These are phyloP conservation scores for Kondoa malvinella DNA, from an alignment of 768 basidiomycete species.

Conservation along the genomic window DNA sequence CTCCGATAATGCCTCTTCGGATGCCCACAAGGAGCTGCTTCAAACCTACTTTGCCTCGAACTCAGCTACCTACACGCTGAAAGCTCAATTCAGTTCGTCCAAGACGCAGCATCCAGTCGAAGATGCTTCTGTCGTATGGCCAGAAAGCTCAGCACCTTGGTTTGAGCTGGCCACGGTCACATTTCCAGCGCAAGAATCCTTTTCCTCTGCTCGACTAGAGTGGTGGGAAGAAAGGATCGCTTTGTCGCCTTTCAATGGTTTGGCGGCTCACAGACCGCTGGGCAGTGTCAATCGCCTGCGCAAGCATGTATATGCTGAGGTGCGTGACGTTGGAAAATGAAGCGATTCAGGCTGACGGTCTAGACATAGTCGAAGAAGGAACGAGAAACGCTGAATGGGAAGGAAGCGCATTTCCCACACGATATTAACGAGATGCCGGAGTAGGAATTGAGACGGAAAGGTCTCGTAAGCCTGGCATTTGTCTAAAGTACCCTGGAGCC, in stretches of 20 bases:
- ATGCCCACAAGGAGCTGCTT: slow-evolving; percentile 7
- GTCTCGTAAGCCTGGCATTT: no score
- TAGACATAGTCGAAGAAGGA: slow-evolving; percentile 3
- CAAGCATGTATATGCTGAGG: slow-evolving; percentile 6
- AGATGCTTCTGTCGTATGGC: slow-evolving; percentile 14
- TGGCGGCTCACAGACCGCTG: slow-evolving; percentile 12
- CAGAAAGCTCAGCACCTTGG: slow-evolving; percentile 14
- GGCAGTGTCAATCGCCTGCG: slow-evolving; percentile 15
- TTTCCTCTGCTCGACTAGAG: slow-evolving; percentile 2
- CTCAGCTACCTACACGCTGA: slow-evolving; percentile 2
- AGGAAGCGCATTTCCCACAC: slow-evolving; percentile 10
- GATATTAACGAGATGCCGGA: slow-evolving; percentile 16
- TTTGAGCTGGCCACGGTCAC: slow-evolving; percentile 12
- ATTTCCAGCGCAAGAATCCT: slow-evolving; percentile 9
- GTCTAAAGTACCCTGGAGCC: no score
- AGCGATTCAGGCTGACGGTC: background rate
- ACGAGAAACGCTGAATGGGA: slow-evolving; percentile 1
- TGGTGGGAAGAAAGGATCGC: slow-evolving; percentile 19
- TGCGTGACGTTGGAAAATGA: background rate
- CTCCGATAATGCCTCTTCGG: slow-evolving; percentile 9
- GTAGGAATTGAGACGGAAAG: background rate
- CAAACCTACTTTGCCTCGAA: slow-evolving; percentile 1
- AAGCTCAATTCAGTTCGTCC: slow-evolving; percentile 16
- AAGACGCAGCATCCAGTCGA: slow-evolving; percentile 9
- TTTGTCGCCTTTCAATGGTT: slow-evolving; percentile 17